A percentile compares a stretch with the other conserved stretches of the same genome.
phyloP scores from a whole-genome alignment of 345 rosid genomes.

The Citrus glauca region DNA sequence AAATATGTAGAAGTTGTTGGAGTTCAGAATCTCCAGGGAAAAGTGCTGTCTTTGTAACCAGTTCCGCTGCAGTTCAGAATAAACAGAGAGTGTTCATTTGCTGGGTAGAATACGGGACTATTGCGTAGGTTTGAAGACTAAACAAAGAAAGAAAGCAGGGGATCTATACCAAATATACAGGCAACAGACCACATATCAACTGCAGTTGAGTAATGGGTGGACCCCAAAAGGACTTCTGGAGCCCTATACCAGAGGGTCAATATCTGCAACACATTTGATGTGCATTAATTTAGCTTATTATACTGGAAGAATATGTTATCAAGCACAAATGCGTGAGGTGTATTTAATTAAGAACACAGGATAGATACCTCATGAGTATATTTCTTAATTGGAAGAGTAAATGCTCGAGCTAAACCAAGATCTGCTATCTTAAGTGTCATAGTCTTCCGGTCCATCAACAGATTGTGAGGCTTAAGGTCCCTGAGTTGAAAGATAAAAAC shows the following conservation, averaged over 20 bases:
- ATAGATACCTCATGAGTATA: conserved; percentile 82
- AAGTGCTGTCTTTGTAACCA: conserved; percentile 77
- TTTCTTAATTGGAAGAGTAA: conserved; percentile 89
- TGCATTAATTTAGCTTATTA: not conserved
- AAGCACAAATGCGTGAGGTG: not conserved
- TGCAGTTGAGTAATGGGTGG: conserved; percentile 94
- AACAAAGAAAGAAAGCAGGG: not conserved
- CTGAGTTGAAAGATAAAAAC: conserved; percentile 28
- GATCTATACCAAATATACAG: conserved; percentile 72
- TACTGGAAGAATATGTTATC: not conserved
- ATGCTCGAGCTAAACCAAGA: conserved; percentile 88
- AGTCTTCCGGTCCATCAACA: conserved; percentile 75
- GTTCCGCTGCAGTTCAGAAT: conserved; percentile 50
- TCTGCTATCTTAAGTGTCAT: conserved; percentile 87
- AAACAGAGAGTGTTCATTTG: conserved; percentile 1
- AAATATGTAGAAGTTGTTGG: conserved; percentile 92
- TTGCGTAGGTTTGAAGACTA: not conserved
- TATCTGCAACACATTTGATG: conserved; percentile 40
- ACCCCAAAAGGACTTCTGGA: conserved; percentile 93
- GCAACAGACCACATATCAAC: conserved; percentile 98
- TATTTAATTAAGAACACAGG: not conserved
- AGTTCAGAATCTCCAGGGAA: conserved; percentile 95
- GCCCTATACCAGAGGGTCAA: conserved; percentile 96
- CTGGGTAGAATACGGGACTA: not conserved
- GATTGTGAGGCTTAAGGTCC: conserved; percentile 97